A percentile compares a stretch with the other conserved stretches of the same genome.
Evolutionary conservation across 805 yeast genomes (phyloP).

Genomic region (Yarrowia phangngaensis): DNA sequence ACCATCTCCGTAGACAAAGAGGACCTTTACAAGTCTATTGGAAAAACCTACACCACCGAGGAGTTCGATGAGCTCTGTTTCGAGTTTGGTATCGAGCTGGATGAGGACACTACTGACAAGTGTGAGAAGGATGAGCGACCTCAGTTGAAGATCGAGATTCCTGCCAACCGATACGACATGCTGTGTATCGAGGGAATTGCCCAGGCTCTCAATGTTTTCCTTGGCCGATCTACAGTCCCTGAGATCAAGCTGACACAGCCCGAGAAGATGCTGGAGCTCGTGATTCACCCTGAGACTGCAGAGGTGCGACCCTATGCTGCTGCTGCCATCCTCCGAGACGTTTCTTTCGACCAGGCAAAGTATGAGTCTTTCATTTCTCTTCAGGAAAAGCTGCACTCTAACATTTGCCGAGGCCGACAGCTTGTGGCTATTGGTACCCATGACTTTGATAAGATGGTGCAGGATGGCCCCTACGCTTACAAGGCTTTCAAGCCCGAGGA

Average conservation of each 20-base stretch:
- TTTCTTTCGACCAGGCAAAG: conserved; percentile 74
- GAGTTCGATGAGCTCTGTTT: conserved; percentile 97
- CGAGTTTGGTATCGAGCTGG: conserved; percentile 95
- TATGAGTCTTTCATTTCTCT: conserved; percentile 93
- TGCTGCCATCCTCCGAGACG: conserved; percentile 84
- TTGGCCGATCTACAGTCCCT: conserved; percentile 67
- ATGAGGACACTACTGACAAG: conserved; percentile 89
- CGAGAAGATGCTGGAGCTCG: conserved; percentile 58
- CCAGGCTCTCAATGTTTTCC: conserved; percentile 85
- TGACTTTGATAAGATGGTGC: conserved; percentile 67
- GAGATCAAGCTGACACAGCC: conserved; percentile 58
- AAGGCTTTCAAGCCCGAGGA: conserved; percentile 78
- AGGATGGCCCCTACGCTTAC: conserved; percentile 75
- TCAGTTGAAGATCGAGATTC: conserved; percentile 93
- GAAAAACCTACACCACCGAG: conserved; percentile 58
- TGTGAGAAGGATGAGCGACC: conserved; percentile 92
- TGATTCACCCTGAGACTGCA: conserved; percentile 70
- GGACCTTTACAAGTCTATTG: conserved; percentile 81
- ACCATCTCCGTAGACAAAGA: conserved; percentile 93
- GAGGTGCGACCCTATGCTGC: conserved; percentile 88
- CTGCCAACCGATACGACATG: conserved; percentile 97
- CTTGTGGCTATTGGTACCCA: conserved; percentile 98
- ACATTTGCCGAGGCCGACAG: conserved; percentile 94
- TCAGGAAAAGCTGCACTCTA: conserved; percentile 94
- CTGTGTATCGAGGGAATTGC: conserved; percentile 98